Conservation (phyloP, 2,329 filamentous ascomycete species). For the Pleochaeta shiraiana region DNA sequence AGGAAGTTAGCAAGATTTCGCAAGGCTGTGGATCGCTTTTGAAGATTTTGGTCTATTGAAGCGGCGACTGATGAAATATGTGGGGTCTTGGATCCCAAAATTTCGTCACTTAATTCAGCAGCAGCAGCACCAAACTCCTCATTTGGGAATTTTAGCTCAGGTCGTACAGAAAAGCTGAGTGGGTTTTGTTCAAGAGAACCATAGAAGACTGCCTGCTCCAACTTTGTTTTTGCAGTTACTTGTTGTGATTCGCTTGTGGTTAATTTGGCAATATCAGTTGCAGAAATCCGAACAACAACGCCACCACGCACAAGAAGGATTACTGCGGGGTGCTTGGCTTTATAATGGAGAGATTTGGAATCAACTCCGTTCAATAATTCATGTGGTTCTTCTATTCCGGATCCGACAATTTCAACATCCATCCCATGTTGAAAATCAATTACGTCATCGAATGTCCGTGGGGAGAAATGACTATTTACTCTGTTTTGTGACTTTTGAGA, state of each 20-base stretch:
- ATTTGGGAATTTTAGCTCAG: slow-evolving; percentile 41
- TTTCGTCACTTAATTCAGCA: slow-evolving; percentile 55
- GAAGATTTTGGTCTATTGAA: slow-evolving; percentile 63
- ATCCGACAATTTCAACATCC: slow-evolving; percentile 39
- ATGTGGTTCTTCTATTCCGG: slow-evolving; percentile 37
- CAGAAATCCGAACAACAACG: slow-evolving; percentile 36
- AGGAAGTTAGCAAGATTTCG: slow-evolving; percentile 55
- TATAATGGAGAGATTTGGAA: slow-evolving; percentile 27
- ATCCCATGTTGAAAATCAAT: slow-evolving; percentile 53
- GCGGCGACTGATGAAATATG: slow-evolving; percentile 52
- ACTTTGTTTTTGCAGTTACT: slow-evolving; percentile 67
- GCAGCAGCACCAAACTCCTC: slow-evolving; percentile 59
- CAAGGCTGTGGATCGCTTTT: slow-evolving; percentile 48
- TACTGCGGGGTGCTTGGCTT: slow-evolving; percentile 38
- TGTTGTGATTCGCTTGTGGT: slow-evolving; percentile 32
- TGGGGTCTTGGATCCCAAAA: slow-evolving; percentile 54
- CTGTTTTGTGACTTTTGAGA: slow-evolving; percentile 61
- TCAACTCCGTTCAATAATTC: slow-evolving; percentile 23
- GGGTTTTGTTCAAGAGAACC: slow-evolving; percentile 64
- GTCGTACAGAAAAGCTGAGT: slow-evolving; percentile 56
- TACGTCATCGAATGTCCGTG: slow-evolving; percentile 62
- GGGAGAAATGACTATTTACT: slow-evolving; percentile 38
- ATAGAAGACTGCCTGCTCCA: slow-evolving; percentile 91
- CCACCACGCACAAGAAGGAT: slow-evolving; percentile 40
- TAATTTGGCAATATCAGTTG: slow-evolving; percentile 37